These are phyloP conservation scores for Calonectria honghensis DNA, from an alignment of 2,329 filamentous ascomycete genomes.

Conservation along the genomic window DNA sequence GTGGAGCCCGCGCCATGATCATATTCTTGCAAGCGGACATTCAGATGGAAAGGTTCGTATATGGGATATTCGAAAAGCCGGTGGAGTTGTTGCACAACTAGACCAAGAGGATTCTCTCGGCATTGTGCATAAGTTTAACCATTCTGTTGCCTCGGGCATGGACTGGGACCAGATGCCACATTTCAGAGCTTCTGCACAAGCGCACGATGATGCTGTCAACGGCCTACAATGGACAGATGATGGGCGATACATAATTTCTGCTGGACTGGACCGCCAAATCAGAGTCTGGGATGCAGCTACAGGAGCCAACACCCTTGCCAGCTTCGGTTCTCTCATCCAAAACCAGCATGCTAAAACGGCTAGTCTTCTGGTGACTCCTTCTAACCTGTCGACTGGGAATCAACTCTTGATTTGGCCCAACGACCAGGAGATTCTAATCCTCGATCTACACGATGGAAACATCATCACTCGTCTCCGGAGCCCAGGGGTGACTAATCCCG, in stretches of 20 bases:
- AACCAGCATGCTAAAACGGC: slow-evolving; percentile 80
- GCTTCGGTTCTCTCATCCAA: slow-evolving; percentile 88
- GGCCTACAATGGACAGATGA: slow-evolving; percentile 90
- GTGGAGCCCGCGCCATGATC: slow-evolving; percentile 89
- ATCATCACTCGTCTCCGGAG: slow-evolving; percentile 82
- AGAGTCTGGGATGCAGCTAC: slow-evolving; percentile 89
- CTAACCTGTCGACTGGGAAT: slow-evolving; percentile 71
- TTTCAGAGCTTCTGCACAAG: slow-evolving; percentile 73
- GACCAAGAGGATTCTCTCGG: slow-evolving; percentile 90
- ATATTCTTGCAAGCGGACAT: slow-evolving; percentile 89
- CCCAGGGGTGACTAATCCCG: slow-evolving; percentile 72
- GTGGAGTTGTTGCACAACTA: slow-evolving; percentile 83
- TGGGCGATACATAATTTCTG: slow-evolving; percentile 84
- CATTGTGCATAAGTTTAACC: slow-evolving; percentile 67
- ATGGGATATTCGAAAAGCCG: slow-evolving; percentile 90
- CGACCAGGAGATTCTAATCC: slow-evolving; percentile 84
- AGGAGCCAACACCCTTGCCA: slow-evolving; percentile 90
- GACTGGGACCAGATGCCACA: slow-evolving; percentile 57
- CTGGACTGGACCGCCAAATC: slow-evolving; percentile 89
- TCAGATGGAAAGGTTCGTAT: slow-evolving; percentile 88
- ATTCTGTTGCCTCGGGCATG: slow-evolving; percentile 57
- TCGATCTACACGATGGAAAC: slow-evolving; percentile 86
- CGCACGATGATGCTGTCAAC: slow-evolving; percentile 89
- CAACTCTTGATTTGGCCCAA: slow-evolving; percentile 89
- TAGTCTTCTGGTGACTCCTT: slow-evolving; percentile 79